Base-by-base conservation (phyloP, 192 early-diverging fungal species). In the Helicostylum pulchrum region DNA sequence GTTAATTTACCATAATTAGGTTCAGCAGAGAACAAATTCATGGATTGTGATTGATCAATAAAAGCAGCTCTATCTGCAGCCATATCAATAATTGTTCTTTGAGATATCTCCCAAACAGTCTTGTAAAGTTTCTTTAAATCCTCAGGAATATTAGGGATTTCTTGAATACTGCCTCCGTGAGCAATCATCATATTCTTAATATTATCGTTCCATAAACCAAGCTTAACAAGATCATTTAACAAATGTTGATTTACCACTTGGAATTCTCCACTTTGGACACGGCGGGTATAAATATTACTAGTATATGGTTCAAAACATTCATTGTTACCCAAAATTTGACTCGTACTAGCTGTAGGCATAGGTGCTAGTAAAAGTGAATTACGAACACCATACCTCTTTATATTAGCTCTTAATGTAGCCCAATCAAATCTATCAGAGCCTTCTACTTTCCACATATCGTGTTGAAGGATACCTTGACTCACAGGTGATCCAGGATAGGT, bases 131-230 rank as follows among this genome's bases (percentile, higher is more conserved):
- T 78, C 56, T 73, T 95, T 64, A 97, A 67, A 14, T 94, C 87
- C 19, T 87, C 87, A 8, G 93, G 92, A 48, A 98, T 85, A 19
- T 76, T 79, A 2, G 76, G 61, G 45, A 98, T 81, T 7, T 84
- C 76, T 74, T 95, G 93, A 14, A 98, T 77, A 1, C 89, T 92
- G 0, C 96, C 96, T 55, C 88, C 89, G 54, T 94, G 90, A 1
- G 94, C 90, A 77, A 98, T 98, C 42, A 98, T 95, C 61, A 88
- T 82, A 74, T 98, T 95, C 76, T 94, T 94, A 87, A 95, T 91
- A 48, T 77, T 74, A 54, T 98, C 96, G 74, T 89, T 88, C 96
- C 96, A 98, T 31, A 96, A 70, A n/a, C 87, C 87, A 61, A 90
- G 86, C 61, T 93, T 88, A 11, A 92, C 94, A 57, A 98, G 77